Evolutionary conservation across 1,284 basidiomycete species (phyloP).

Genomic region (Agroathelia rolfsii): DNA sequence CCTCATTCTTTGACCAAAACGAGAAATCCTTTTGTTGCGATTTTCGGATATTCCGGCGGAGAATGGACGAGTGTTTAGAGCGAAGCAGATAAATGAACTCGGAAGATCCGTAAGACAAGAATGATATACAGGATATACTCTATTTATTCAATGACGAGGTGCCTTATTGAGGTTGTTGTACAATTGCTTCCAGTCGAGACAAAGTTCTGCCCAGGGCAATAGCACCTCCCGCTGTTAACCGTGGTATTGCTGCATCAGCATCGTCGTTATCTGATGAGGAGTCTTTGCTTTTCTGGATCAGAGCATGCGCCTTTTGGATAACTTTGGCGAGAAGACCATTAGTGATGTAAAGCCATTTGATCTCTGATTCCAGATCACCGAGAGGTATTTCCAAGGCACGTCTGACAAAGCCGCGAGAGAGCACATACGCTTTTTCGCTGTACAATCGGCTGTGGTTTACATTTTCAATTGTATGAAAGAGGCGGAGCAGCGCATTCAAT

Average conservation of each 20-base stretch:
- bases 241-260: conserved; percentile 60
- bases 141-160: conserved; percentile 4
- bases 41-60: too few species aligned
- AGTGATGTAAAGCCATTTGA: conserved; percentile 66
- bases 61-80: too few species aligned
- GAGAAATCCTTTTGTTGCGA: too few species aligned
- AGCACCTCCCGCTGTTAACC: conserved; percentile 72
- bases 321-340: conserved; percentile 60
- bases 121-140: too few species aligned
- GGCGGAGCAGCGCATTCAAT: conserved; percentile 2
- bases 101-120: too few species aligned
- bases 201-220: conserved; percentile 71
- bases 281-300: conserved; percentile 63
- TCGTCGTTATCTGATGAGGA: too few species aligned
- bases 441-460: conserved; percentile 54
- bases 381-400: conserved; percentile 75
- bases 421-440: conserved; percentile 87
- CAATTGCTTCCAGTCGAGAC: conserved; percentile 35
- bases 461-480: conserved; percentile 5
- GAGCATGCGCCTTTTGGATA: conserved; percentile 46
- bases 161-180: conserved; percentile 14
- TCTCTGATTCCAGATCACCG: conserved; percentile 62
- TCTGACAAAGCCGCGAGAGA: conserved; percentile 82
- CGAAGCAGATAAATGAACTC: too few species aligned
- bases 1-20: too few species aligned